Base-by-base conservation (phyloP, 2,329 filamentous ascomycete species). In the Diaporthe sp. region DNA sequence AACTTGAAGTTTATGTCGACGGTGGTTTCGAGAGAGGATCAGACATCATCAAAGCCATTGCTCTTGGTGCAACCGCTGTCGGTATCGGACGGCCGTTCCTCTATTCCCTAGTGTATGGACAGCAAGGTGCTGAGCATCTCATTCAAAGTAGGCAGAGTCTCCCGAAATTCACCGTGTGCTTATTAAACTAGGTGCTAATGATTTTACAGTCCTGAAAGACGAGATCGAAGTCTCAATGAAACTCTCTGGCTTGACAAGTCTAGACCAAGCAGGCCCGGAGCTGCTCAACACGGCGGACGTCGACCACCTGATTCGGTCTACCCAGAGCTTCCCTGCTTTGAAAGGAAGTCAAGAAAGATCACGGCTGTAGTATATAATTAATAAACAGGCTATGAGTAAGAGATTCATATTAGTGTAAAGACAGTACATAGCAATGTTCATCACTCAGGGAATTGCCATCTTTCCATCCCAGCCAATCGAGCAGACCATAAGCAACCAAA, bases 21-120 rank as follows among this genome's bases (percentile, higher is more conserved):
- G 88, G 89, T 4, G 89, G 89, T 0, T 85, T 91, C 31, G 85
- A 87, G 51, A 82, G 88, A 34, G 89, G 89, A 0, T 87, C 88
- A 0, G 89, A 91, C 77, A 87, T 91, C 2, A 83, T 91, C 67
- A 91, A 91, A 77, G 88, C 88, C 2, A 80, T 91, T n/a, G 88
- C 87, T 31, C 79, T 90, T 1, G 89, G 89, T 0, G 89, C 88
- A 0, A 89, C 84, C n/a, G 88, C 87, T 2, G 88, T 87, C 0
- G 89, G 89, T 0, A 82, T 91, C 37, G 89, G 89, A 2, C 61
- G 75, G 8, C 65, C 75, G 31, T 75, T 55, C 28, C 34, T 75
- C 0, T 75, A 74, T 31, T 73, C 74, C 10, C 25, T 75, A 3
- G 53, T 57, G 2, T 75, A 75, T 13, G 74, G 74, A 19, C 71